A percentile compares a stretch with the other conserved stretches of the same genome.
Evolutionary conservation across 495 filamentous ascomycete species (phyloP).

Genomic region (Podospora pseudopauciseta): DNA sequence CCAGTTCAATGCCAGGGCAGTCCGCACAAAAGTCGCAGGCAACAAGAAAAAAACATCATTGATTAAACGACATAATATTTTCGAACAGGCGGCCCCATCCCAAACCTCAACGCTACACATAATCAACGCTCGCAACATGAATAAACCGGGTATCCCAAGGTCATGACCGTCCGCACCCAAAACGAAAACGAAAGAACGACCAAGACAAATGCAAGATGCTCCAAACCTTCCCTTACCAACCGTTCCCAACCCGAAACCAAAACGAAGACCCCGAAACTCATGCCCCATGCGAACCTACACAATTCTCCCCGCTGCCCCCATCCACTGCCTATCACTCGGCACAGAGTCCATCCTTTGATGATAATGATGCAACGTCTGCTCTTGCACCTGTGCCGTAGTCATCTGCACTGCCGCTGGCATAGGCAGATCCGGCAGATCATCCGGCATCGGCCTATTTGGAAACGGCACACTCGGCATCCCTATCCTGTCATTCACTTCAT

Average conservation of each 20-base stretch:
- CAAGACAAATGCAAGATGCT: neutral
- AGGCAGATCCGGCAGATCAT: neutral
- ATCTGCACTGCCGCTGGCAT: neutral
- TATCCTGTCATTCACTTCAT: constrained; percentile 13
- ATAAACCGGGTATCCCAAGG: constrained; percentile 15
- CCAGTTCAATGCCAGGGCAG: no score
- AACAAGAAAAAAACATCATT: no score
- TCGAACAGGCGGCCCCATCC: neutral
- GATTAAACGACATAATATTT: no score
- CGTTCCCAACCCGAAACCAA: neutral
- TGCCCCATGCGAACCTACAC: neutral
- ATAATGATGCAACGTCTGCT: neutral
- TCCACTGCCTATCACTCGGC: neutral
- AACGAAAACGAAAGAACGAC: neutral
- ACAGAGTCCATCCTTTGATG: neutral
- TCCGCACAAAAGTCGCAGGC: no score
- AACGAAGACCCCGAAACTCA: neutral
- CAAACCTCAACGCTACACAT: neutral
- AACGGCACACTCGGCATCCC: neutral
- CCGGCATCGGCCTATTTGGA: neutral
- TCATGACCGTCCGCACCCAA: constrained; percentile 12
- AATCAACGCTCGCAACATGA: neutral
- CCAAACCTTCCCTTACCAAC: neutral
- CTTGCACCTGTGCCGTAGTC: neutral
- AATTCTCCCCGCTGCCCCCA: neutral